Evolutionary conservation across 768 basidiomycete genomes (phyloP).

Genomic region (Coprinopsis strossmayeri): DNA sequence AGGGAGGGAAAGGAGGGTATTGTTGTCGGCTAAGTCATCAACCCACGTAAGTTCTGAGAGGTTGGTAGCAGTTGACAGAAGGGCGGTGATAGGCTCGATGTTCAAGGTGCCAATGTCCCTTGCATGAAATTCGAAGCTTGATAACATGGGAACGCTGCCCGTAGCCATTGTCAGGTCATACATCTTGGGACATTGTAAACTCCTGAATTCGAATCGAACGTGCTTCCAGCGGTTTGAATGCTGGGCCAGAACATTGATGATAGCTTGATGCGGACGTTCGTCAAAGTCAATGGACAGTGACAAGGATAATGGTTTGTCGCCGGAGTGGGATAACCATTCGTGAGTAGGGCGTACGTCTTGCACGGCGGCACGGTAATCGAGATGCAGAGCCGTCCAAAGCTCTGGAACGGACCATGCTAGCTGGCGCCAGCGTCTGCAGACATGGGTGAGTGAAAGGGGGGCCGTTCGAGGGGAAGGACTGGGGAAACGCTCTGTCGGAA

Average conservation of each 20-base stretch:
- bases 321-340: conserved; percentile 24
- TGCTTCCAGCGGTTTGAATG: conserved; percentile 25
- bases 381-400: conserved; percentile 25
- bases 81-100: conserved; percentile 21
- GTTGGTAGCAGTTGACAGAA: conserved; percentile 21
- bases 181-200: conserved; percentile 24
- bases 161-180: conserved; percentile 22
- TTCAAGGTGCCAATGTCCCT: conserved; percentile 26
- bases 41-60: conserved; percentile 26
- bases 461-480: conserved; percentile 19
- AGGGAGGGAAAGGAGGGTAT: conserved; percentile 23
- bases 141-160: conserved; percentile 18
- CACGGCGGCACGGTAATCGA: conserved; percentile 22
- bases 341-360: conserved; percentile 20
- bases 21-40: conserved; percentile 26
- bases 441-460: conserved; percentile 22
- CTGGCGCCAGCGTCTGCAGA: conserved; percentile 22
- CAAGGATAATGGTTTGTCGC: conserved; percentile 20
- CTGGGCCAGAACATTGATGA: conserved; percentile 22
- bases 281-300: conserved; percentile 27
- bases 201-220: conserved; percentile 26
- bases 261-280: conserved; percentile 23
- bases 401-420: conserved; percentile 21
- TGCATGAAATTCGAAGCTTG: conserved; percentile 27
- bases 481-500: conserved; percentile 21